These are phyloP conservation scores for Solioccasus polychromus DNA, from an alignment of 768 basidiomycete genomes.

Conservation along the genomic window DNA sequence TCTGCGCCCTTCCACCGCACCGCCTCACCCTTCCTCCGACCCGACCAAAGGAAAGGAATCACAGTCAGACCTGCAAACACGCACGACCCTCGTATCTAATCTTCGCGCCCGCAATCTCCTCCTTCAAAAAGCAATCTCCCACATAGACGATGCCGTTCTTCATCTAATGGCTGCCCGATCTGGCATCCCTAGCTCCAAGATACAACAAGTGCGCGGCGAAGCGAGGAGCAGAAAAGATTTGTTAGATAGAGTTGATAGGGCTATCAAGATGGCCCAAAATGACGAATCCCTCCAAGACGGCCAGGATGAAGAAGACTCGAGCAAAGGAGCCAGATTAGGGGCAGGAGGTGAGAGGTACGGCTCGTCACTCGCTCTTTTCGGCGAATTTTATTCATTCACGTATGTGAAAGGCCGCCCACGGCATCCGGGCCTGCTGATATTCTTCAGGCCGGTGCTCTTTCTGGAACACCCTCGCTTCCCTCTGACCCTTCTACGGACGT, in stretches of 20 bases:
- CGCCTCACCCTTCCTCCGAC: slow-evolving; percentile 21
- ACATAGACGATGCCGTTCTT: slow-evolving; percentile 31
- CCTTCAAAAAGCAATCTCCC: slow-evolving; percentile 31
- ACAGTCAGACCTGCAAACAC: slow-evolving; percentile 12
- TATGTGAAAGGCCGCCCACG: slow-evolving; percentile 12
- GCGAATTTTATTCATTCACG: slow-evolving; percentile 5
- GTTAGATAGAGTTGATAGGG: slow-evolving; percentile 28
- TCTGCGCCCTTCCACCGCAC: slow-evolving; percentile 27
- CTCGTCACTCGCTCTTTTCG: background rate
- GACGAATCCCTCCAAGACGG: slow-evolving; percentile 11
- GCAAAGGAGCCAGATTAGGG: background rate
- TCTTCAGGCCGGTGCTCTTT: slow-evolving; percentile 1
- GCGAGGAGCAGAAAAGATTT: slow-evolving; percentile 32
- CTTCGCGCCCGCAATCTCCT: slow-evolving; percentile 31
- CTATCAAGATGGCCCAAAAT: slow-evolving; percentile 28
- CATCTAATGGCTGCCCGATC: slow-evolving; percentile 31
- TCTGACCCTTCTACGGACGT: slow-evolving; percentile 10
- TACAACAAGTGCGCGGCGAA: slow-evolving; percentile 30
- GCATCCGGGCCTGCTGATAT: slow-evolving; percentile 1
- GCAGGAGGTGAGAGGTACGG: slow-evolving; percentile 17
- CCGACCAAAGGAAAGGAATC: slow-evolving; percentile 9
- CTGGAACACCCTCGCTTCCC: slow-evolving; percentile 4
- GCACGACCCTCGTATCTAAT: slow-evolving; percentile 24
- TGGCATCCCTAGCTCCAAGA: slow-evolving; percentile 29
- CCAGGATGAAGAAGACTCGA: background rate